Percentiles rank a stretch among this genome's conserved stretches.
Conservation (phyloP, 306 rosid genomes). For the Macrotyloma uniflorum region DNA sequence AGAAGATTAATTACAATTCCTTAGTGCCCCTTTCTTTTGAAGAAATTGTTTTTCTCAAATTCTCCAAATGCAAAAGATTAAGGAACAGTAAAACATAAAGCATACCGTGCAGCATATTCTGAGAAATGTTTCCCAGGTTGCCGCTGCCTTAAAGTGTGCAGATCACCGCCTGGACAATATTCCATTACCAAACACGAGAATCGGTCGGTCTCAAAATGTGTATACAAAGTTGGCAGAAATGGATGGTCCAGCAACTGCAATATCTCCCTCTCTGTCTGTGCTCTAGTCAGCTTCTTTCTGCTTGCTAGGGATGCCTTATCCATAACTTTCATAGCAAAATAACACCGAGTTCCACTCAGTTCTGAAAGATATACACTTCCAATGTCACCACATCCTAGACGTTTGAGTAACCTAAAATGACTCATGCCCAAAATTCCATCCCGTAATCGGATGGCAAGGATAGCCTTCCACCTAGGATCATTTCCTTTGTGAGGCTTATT, state of each 20-base stretch:
- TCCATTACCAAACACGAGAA: conserved; percentile 99
- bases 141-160: conserved; percentile 96
- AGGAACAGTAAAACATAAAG: neutral
- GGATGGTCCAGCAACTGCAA: conserved; percentile 98
- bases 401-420: conserved; percentile 85
- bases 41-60: conserved; percentile 7
- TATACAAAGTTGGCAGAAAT: conserved; percentile 92
- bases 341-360: conserved; percentile 92
- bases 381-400: conserved; percentile 99
- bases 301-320: conserved; percentile 96
- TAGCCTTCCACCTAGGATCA: conserved; percentile 99
- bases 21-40: conserved; percentile 29
- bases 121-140: conserved; percentile 99
- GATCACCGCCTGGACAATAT: conserved; percentile 98
- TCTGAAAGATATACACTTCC: conserved; percentile 99
- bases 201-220: conserved; percentile 97
- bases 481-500: conserved; percentile 99
- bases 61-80: neutral
- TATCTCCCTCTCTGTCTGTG: conserved; percentile 98
- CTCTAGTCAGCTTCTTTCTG: conserved; percentile 94
- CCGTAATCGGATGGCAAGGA: conserved; percentile 89
- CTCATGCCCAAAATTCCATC: conserved; percentile 98
- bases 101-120: conserved; percentile 98
- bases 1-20: neutral
- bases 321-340: conserved; percentile 99